These are phyloP conservation scores for Amesomyces nigricolor DNA, from an alignment of 2,329 filamentous ascomycete genomes.

Conservation along the genomic window DNA sequence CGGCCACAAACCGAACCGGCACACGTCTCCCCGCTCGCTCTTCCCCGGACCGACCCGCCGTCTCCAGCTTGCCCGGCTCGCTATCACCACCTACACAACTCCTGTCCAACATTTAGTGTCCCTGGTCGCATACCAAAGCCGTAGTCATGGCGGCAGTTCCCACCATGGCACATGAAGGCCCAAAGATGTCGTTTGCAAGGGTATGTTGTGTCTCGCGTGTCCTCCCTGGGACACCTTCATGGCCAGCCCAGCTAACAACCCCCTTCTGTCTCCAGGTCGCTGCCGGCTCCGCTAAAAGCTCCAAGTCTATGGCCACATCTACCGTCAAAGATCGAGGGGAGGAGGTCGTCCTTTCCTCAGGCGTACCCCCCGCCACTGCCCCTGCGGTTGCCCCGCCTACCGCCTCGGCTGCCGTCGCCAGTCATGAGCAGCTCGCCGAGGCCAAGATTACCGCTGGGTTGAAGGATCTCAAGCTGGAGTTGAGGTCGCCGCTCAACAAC, in stretches of 20 bases:
- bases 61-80: background rate
- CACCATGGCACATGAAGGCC: conserved; percentile 41
- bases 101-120: conserved; percentile 6
- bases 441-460: conserved; percentile 29
- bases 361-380: background rate
- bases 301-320: conserved; percentile 23
- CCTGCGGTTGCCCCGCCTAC: background rate
- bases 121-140: conserved; percentile 22
- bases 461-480: conserved; percentile 29
- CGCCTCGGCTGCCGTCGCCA: background rate
- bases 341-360: background rate
- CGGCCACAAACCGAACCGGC: conserved; percentile 7
- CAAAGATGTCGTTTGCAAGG: conserved; percentile 71
- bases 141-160: conserved; percentile 43
- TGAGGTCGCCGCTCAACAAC: conserved; percentile 35
- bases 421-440: conserved; percentile 7
- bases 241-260: conserved; percentile 1
- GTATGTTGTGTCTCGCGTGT: conserved; percentile 38
- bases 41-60: conserved; percentile 25
- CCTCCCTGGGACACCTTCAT: background rate
- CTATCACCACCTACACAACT: conserved; percentile 5
- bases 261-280: conserved; percentile 38
- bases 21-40: conserved; percentile 17
- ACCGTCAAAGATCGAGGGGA: conserved; percentile 21
- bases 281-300: conserved; percentile 40